A percentile compares a stretch with the other conserved stretches of the same genome.
Conservation (phyloP, 805 yeast species). For the Saccharomycopsis sp. region DNA sequence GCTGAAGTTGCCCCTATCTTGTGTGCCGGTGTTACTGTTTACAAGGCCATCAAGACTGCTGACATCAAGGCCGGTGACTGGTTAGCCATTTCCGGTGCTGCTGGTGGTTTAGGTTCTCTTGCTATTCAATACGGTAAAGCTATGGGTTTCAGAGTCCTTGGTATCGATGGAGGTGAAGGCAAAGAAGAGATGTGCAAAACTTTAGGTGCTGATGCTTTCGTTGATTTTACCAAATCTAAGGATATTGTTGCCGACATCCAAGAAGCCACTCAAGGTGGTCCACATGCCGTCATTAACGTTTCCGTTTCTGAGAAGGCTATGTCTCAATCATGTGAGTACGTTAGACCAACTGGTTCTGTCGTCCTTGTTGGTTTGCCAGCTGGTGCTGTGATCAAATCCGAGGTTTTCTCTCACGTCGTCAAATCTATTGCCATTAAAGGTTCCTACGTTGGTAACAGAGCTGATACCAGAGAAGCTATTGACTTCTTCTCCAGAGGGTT, state of each 20-base stretch:
- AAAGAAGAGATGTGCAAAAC: slow-evolving; percentile 39
- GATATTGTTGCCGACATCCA: slow-evolving; percentile 47
- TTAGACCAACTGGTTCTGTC: slow-evolving; percentile 62
- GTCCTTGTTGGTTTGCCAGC: slow-evolving; percentile 74
- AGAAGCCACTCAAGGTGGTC: slow-evolving; percentile 58
- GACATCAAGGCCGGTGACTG: slow-evolving; percentile 45
- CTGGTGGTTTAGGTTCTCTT: slow-evolving; percentile 55
- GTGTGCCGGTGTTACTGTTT: slow-evolving; percentile 60
- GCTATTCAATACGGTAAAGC: slow-evolving; percentile 55
- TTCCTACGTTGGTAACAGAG: slow-evolving; percentile 84
- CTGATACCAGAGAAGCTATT: slow-evolving; percentile 69
- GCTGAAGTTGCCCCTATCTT: slow-evolving; percentile 61
- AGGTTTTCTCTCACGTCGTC: slow-evolving; percentile 65
- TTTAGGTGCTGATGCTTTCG: slow-evolving; percentile 48
- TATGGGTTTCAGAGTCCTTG: slow-evolving; percentile 51
- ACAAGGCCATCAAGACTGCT: slow-evolving; percentile 53
- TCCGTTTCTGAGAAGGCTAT: slow-evolving; percentile 65
- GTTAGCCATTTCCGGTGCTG: slow-evolving; percentile 57
- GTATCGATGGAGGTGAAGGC: slow-evolving; percentile 50
- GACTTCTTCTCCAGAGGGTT: slow-evolving; percentile 65
- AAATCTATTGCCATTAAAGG: slow-evolving; percentile 66
- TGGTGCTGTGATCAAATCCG: slow-evolving; percentile 57
- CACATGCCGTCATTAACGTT: slow-evolving; percentile 70
- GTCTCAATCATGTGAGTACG: slow-evolving; percentile 48
- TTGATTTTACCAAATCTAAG: slow-evolving; percentile 47